phyloP scores from a whole-genome alignment of 345 rosid species.

The Gynandropsis gynandra region DNA sequence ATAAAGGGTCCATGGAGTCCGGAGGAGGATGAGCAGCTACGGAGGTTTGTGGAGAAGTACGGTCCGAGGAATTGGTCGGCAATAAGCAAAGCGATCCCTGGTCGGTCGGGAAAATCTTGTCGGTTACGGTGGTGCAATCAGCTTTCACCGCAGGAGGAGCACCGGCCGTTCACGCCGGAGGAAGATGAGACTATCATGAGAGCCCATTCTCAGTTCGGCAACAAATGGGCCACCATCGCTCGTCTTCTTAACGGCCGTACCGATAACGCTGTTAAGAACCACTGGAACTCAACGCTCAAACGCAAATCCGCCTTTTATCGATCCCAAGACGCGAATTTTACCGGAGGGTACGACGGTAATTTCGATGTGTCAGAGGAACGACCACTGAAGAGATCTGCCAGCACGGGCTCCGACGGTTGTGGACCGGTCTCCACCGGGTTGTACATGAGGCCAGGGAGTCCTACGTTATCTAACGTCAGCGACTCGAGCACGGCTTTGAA shows the following conservation, averaged over 20 bases:
- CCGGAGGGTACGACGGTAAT: conserved; percentile 34
- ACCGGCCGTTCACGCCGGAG: conserved; percentile 57
- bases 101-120: conserved; percentile 91
- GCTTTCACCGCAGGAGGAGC: conserved; percentile 87
- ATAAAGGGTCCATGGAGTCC: conserved; percentile 96
- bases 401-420: conserved; percentile 37
- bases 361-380: conserved; percentile 25
- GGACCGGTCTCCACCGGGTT: conserved; percentile 39
- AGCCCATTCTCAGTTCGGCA: conserved; percentile 75
- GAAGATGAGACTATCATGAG: conserved; percentile 67
- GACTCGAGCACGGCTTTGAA: conserved; percentile 44
- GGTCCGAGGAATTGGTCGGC: conserved; percentile 91
- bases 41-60: conserved; percentile 53
- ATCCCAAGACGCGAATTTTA: not conserved
- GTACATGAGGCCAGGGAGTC: conserved; percentile 61
- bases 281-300: conserved; percentile 92
- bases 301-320: conserved; percentile 43
- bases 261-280: conserved; percentile 88
- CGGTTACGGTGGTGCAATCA: conserved; percentile 94
- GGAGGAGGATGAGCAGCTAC: conserved; percentile 80
- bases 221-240: conserved; percentile 96
- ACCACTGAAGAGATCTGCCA: conserved; percentile 64
- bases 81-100: conserved; percentile 84
- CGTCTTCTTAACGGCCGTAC: conserved; percentile 89
- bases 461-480: conserved; percentile 54